Evolutionary conservation across 139 green algal species (phyloP).

Genomic region (Tetradesmus lagerheimii): DNA sequence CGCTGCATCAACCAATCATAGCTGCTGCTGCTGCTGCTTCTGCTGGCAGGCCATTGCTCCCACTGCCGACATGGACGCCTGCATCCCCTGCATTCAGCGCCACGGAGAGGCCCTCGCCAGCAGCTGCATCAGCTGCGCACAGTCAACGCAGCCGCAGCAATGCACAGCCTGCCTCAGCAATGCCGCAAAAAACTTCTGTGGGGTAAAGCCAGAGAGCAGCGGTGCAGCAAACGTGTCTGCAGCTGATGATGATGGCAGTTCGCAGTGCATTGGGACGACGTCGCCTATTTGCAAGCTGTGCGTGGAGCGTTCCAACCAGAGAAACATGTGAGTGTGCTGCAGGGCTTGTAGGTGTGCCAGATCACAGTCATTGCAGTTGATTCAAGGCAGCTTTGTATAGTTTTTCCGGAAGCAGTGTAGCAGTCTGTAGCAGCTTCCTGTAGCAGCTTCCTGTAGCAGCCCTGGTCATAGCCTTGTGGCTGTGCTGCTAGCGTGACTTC

Average conservation of each 20-base stretch:
- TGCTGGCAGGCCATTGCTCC: neutral
- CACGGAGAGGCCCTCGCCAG: neutral
- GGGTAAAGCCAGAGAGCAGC: neutral
- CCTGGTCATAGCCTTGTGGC: too few species aligned
- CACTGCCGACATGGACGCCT: neutral
- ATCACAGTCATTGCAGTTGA: too few species aligned
- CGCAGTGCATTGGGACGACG: neutral
- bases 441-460: too few species aligned
- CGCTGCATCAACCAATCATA: neutral
- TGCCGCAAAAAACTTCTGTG: neutral
- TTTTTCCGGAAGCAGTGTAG: too few species aligned
- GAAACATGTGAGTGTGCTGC: neutral
- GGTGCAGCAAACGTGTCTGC: neutral
- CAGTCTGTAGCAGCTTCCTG: too few species aligned
- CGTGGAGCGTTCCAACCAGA: neutral
- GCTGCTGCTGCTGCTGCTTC: neutral
- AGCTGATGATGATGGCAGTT: neutral
- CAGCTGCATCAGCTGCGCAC: conserved; percentile 8
- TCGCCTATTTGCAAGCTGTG: conserved; percentile 5
- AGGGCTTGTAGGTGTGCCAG: neutral
- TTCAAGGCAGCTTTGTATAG: too few species aligned
- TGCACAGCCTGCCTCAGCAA: neutral
- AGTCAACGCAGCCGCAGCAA: neutral
- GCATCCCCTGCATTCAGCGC: neutral
- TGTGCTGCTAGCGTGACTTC: neutral